These are phyloP conservation scores for Pyrus bretschneideri DNA, from an alignment of 306 rosid species.

Conservation along the genomic window DNA sequence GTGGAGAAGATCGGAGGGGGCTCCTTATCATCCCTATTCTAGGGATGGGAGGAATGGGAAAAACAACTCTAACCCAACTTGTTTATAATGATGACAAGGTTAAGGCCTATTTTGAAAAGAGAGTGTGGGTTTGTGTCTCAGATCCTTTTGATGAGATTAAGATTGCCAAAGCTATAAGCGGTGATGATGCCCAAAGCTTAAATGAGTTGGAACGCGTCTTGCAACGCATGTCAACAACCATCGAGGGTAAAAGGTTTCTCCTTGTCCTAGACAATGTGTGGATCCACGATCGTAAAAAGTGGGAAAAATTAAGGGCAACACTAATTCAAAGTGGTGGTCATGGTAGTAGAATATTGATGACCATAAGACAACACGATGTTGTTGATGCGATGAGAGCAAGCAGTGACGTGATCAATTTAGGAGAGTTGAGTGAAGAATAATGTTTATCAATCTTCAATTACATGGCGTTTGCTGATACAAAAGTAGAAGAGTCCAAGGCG, in stretches of 20 bases:
- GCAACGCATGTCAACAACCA: fast-evolving
- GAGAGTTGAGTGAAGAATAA: background rate
- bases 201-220: background rate
- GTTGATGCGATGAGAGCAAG: background rate
- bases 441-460: background rate
- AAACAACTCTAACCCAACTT: no score
- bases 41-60: no score
- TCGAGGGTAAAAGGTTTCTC: background rate
- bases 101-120: background rate
- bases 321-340: no score
- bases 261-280: background rate
- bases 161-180: background rate
- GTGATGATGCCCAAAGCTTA: background rate
- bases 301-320: background rate
- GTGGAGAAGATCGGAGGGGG: no score
- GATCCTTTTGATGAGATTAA: background rate
- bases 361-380: background rate
- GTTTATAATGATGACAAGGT: no score
- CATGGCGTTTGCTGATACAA: background rate
- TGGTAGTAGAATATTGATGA: background rate
- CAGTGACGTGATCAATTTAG: no score
- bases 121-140: constrained; percentile 9
- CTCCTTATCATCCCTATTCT: no score
- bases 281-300: background rate
- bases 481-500: background rate